phyloP scores from a whole-genome alignment of 2,329 filamentous ascomycete genomes.

The Verticillium klebahnii region DNA sequence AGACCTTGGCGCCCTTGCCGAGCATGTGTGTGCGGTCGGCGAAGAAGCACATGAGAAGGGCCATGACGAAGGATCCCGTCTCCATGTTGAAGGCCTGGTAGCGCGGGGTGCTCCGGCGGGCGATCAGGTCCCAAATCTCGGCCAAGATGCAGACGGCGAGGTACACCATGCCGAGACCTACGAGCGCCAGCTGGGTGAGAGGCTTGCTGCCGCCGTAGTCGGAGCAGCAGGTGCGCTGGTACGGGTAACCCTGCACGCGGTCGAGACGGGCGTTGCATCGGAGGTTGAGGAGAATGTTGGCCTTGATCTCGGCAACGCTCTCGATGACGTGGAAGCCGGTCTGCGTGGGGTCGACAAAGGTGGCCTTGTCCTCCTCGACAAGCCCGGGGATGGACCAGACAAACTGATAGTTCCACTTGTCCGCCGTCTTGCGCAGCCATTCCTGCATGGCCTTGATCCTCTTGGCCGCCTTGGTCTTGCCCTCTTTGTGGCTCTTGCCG shows the following conservation, averaged over 20 bases:
- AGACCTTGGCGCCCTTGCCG: slow-evolving; percentile 13
- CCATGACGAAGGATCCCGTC: slow-evolving; percentile 18
- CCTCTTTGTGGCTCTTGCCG: slow-evolving; percentile 10
- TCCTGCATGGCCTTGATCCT: slow-evolving; percentile 17
- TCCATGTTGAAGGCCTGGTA: slow-evolving; percentile 16
- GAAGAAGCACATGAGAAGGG: slow-evolving; percentile 19
- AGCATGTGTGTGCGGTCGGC: slow-evolving; percentile 23
- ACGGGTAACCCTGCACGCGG: slow-evolving; percentile 29
- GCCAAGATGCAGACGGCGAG: slow-evolving; percentile 11
- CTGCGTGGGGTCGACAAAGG: slow-evolving; percentile 13
- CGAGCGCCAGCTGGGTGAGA: slow-evolving; percentile 14
- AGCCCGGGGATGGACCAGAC: slow-evolving; percentile 15
- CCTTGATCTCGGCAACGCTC: slow-evolving; percentile 24
- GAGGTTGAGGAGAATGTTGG: slow-evolving; percentile 42
- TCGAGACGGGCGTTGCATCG: slow-evolving; percentile 41
- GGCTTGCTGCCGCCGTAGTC: slow-evolving; percentile 27
- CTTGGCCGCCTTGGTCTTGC: slow-evolving; percentile 15
- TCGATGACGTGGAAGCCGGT: slow-evolving; percentile 27
- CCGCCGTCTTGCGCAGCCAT: slow-evolving; percentile 9
- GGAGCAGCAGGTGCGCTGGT: slow-evolving; percentile 47
- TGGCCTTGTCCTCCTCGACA: slow-evolving; percentile 4
- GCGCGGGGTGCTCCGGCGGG: slow-evolving; percentile 1
- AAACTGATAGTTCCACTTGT: slow-evolving; percentile 13
- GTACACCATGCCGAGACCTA: slow-evolving; percentile 13
- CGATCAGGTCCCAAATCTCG: slow-evolving; percentile 6